Evolutionary conservation across 2,329 filamentous ascomycete genomes (phyloP).

Genomic region (Lachnellula arida): DNA sequence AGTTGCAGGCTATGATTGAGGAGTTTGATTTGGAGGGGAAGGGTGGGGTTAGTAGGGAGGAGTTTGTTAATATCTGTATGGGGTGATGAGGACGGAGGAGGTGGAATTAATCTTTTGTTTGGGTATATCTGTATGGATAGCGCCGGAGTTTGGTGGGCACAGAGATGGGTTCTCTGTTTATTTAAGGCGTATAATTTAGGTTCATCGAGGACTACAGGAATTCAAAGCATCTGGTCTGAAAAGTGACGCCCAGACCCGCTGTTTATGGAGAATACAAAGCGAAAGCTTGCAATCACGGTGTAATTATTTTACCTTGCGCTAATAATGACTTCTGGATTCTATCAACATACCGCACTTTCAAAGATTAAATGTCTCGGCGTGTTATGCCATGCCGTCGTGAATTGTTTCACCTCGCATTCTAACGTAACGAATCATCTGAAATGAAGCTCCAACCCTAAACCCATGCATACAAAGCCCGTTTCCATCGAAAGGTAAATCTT

Average conservation of each 20-base stretch:
- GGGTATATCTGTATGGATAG: background rate
- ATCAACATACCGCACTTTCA: conserved; percentile 5
- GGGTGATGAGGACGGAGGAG: conserved; percentile 20
- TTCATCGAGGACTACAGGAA: background rate
- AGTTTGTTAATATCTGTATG: conserved; percentile 47
- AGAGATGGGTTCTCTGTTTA: background rate
- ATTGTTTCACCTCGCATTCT: conserved; percentile 23
- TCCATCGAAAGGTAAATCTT: conserved; percentile 17
- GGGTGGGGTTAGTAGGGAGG: conserved; percentile 67
- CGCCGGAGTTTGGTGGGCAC: conserved; percentile 10
- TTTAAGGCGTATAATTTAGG: too few species aligned
- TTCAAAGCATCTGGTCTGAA: too few species aligned
- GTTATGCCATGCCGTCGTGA: conserved; percentile 18
- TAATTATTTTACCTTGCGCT: too few species aligned
- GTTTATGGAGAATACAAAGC: too few species aligned
- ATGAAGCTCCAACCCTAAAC: conserved; percentile 13
- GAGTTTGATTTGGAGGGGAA: conserved; percentile 96
- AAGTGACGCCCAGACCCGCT: too few species aligned
- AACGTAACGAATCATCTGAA: conserved; percentile 15
- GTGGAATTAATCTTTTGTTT: background rate
- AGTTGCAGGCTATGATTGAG: conserved; percentile 93
- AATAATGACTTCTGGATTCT: background rate
- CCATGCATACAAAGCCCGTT: conserved; percentile 10
- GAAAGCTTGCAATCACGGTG: too few species aligned
- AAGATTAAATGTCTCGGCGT: conserved; percentile 1